Base-by-base conservation (phyloP, 2,329 filamentous ascomycete genomes). In the Ceratocystis ficicola region DNA sequence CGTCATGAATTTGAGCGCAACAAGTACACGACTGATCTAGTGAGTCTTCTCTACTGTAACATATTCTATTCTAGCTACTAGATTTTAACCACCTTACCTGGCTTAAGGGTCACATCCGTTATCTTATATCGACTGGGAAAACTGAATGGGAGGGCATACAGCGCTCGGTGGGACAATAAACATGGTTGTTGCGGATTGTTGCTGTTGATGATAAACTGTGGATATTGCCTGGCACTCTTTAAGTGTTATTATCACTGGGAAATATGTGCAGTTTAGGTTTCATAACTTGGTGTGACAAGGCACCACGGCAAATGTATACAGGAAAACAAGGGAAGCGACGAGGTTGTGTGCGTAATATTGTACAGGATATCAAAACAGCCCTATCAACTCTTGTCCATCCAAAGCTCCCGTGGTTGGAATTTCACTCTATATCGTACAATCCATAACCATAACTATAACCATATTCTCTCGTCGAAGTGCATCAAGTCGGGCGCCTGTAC, bases 111-210 rank as follows among this genome's bases (percentile, higher is more conserved):
- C 84, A 86, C 70, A 83, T 86, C 69, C 78, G 81, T 66, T 86
- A 86, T 72, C 78, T 87, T 46, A 73, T 86, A 67, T 85, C 83
- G 8, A 86, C 81, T 2, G 84, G 84, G 64, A 86, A 84, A 75
- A 84, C 83, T 30, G 81, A 86, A 71, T 86, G 84, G 83, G 82
- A 86, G 70, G 77, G 73, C 64, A 85, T 86, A 80, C 82, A 81
- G 74, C 76, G 80, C 69, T 82, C 81, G 74, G 80, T 83, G 72
- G 74, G 76, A 67, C 78, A 79, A 52, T 71, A 48, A 59, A 44
- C 5, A 15, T 5, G 20, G 48, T 12, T 50, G n/a, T 3, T 50
- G n/a, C 46, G 57, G 15, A 61, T 17, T 17, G 36, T 4, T 41
- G 12, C 36, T 15, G 12, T 41, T 15, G 36, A 15, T 4, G 36